Evolutionary conservation across 2,329 filamentous ascomycete genomes (phyloP), one percentile per base, ranked within the genome.

Genomic region (Penicillium expansum): DNA sequence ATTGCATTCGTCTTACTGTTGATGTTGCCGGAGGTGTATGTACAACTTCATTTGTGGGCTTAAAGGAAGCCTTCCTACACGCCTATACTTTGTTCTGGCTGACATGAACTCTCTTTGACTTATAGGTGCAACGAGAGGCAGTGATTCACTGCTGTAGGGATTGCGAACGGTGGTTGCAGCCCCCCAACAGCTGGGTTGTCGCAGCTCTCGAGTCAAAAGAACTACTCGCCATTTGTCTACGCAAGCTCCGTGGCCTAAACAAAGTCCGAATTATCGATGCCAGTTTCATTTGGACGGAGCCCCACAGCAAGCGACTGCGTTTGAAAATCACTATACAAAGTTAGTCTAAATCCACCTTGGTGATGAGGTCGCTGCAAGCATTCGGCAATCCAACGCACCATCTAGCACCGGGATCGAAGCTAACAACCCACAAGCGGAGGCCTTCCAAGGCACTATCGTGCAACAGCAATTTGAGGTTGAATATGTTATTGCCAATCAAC

Each of bases 201-300:
- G 94, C 94, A 22, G 76, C 83, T 20, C 91, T 85, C 54, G 94
- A 99, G 77, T 96, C 91, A 42, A 87, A 92, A 77, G 94, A 99
- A 79, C 82, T 99, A 56, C 83, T 99, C 52, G 92, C 94, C 6
- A 79, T 99, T 45, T 99, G 94, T 76, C 81, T 99, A 64, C 88
- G 91, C 71, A 95, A 94, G 75, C 78, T 99, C 62, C 83, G 90
- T 62, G 92, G 92, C 30, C 78, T 99, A 62, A 86, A 88, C 73
- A 96, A 94, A 79, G 90, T 96, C 65, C 85, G 94, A 60, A 94
- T 99, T 69, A 92, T 97, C 69, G 94, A 99, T 73, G 94, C 94
- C 45, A 90, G 86, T 68, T 99, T 97, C 72, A 90, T 97, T 71
- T 99, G 94, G 94, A 99, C 94, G 1, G 94, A 99, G 76, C 93